Base-by-base conservation (phyloP, 768 basidiomycete genomes). In the Cystofilobasidium capitatum region DNA sequence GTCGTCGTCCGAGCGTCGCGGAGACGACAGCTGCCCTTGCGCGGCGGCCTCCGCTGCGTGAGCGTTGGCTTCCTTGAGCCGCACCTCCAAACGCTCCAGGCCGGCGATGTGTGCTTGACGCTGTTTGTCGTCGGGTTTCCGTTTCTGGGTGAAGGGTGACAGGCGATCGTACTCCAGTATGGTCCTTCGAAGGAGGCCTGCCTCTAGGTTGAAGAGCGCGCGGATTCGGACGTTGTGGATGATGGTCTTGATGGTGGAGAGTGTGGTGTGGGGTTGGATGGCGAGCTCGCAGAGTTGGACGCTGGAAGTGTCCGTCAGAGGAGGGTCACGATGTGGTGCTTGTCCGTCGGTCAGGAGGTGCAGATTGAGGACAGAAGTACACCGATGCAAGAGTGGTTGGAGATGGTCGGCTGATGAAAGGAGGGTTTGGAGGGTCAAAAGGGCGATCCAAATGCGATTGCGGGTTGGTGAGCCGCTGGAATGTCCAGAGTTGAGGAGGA, bases 131-230 rank as follows among this genome's bases (percentile, higher is more conserved):
- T n/a, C n/a, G n/a, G n/a, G n/a, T n/a, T n/a, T n/a, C n/a, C n/a
- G n/a, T n/a, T n/a, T n/a, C n/a, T n/a, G 22, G 20, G 39, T n/a
- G 54, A 44, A 58, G 26, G 40, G 54, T n/a, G 64, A 65, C 16
- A 65, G 64, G 35, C 64, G 54, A 37, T 58, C 57, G 57, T 57
- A 65, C 42, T 65, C 51, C 16, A 40, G 40, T 33, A 65, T 45
- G 10, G 64, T 57, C 16, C 51, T 24, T 10, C 36, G 36, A 17
- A 65, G 40, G 57, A 65, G 22, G 58, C 37, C 26, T 20, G 31
- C 29, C 45, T 65, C 64, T 44, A 65, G 55, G 33, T 24, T 65
- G 0, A 57, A 42, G 12, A 65, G 64, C 13, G 5, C 16, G 20
- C n/a, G 33, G 33, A 20, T 31, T 24, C 64, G 64, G 24, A 65